Evolutionary conservation across 73 alveolate genomes (phyloP).

Genomic region (Symbiodinium pilosum): DNA sequence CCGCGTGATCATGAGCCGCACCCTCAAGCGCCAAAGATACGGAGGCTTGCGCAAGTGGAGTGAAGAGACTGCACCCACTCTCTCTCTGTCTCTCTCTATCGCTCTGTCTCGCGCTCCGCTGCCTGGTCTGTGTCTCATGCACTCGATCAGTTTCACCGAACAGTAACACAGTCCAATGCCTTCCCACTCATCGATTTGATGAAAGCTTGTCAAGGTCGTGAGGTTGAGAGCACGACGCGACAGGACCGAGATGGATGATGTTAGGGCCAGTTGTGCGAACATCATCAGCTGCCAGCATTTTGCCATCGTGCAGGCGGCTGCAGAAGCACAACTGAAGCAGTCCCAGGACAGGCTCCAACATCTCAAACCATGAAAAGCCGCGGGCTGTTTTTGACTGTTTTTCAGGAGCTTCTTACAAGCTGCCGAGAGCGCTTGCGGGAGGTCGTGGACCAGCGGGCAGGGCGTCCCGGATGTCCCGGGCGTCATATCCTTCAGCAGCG

Average conservation of each 20-base stretch:
- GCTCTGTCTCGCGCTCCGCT: no score
- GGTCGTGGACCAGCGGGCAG: constrained; percentile 60
- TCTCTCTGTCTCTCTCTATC: background rate
- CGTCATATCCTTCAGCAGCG: background rate
- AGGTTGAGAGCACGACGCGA: constrained; percentile 79
- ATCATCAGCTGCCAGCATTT: no score
- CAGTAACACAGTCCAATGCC: no score
- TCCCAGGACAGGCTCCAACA: constrained; percentile 12
- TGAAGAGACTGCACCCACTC: background rate
- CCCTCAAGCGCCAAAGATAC: background rate
- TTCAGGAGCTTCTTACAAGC: constrained; percentile 43
- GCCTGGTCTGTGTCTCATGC: no score
- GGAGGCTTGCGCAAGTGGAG: background rate
- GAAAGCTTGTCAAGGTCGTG: constrained; percentile 46
- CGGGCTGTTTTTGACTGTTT: background rate
- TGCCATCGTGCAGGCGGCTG: constrained; percentile 82
- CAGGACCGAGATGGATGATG: constrained; percentile 2
- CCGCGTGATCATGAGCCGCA: constrained; percentile 26
- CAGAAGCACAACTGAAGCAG: constrained; percentile 66
- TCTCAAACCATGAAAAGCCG: background rate
- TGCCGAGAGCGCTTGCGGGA: constrained; percentile 84
- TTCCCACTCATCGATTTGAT: no score
- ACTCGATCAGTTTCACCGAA: no score
- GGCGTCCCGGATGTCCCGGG: background rate
- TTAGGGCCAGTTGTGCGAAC: no score